Conservation (phyloP, 2,329 filamentous ascomycete species). For the Phaeoacremonium minimum region DNA sequence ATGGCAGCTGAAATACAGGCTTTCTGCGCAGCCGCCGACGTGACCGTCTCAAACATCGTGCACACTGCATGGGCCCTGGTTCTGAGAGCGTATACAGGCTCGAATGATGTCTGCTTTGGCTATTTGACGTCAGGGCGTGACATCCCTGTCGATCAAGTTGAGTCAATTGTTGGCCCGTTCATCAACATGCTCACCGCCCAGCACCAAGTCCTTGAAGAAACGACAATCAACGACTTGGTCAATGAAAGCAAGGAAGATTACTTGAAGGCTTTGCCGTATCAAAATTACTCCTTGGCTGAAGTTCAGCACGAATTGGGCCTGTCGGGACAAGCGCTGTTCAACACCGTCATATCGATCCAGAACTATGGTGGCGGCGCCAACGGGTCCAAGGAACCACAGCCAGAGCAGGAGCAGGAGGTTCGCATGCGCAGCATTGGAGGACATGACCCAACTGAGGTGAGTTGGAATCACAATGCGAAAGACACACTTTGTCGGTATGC, state of each 20-base stretch:
- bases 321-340: neutral
- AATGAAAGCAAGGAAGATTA: no score
- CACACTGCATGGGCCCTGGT: slow-evolving; percentile 10
- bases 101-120: slow-evolving; percentile 9
- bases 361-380: no score
- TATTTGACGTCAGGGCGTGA: slow-evolving; percentile 18
- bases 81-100: slow-evolving; percentile 5
- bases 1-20: neutral
- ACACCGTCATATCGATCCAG: slow-evolving; percentile 3
- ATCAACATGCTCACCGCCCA: slow-evolving; percentile 5
- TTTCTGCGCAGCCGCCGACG: slow-evolving; percentile 6
- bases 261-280: slow-evolving; percentile 3
- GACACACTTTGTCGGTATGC: no score
- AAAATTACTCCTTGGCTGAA: slow-evolving; percentile 1
- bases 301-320: slow-evolving; percentile 2
- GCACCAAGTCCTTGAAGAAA: no score
- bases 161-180: slow-evolving; percentile 15
- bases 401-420: no score
- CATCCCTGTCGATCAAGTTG: slow-evolving; percentile 13
- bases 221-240: no score
- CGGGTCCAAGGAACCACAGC: no score
- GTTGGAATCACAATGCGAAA: no score
- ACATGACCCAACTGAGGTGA: no score
- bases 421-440: no score
- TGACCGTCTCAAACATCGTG: slow-evolving; percentile 14